Evolutionary conservation across 345 rosid species (phyloP), one percentile per base, ranked within the genome.

Genomic region (Pistacia vera): DNA sequence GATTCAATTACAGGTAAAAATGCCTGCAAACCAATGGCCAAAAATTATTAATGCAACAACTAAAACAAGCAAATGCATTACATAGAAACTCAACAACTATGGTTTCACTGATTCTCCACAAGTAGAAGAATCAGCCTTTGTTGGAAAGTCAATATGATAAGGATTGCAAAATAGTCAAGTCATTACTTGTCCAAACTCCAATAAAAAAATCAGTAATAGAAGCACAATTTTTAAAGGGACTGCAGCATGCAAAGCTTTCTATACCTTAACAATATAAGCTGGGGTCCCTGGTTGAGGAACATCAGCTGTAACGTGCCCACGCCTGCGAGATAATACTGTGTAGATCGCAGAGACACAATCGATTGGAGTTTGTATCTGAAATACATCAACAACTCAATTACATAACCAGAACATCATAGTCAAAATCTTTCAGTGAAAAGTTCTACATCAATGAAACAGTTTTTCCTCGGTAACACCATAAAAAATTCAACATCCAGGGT

Each of bases 251-350:
- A 60, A 76, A 75, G 44, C 8, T 68, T 25, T 59, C 51, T 78
- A 72, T 49, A 93, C 98, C 98, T 96, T 96, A 61, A 96, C 99
- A 66, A 91, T 93, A 79, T 96, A 96, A 64, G 92, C 91, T 0
- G 99, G 99, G 13, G 98, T 96, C 73, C 99, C 97, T 0, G 99
- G 98, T 81, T 93, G 99, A 77, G 99, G 99, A 77, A 96, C 93
- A 82, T 96, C 97, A 46, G 98, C 92, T 22, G 99, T 96, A 63
- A 93, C 97, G 75, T 93, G 98, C 46, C 99, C 99, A 90, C 97
- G 97, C 73, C 97, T 92, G 25, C 97, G 93, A 62, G 98, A 96
- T 69, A 93, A 74, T 71, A 96, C 98, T 0, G 97, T 96, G 81
- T 96, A 96, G 79, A 96, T 92, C 36, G 97, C 98, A 75, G 97